Percentiles rank a stretch among this genome's conserved stretches.
These are phyloP conservation scores for Curvularia lunata DNA, from an alignment of 2,329 filamentous ascomycete species.

Conservation along the genomic window DNA sequence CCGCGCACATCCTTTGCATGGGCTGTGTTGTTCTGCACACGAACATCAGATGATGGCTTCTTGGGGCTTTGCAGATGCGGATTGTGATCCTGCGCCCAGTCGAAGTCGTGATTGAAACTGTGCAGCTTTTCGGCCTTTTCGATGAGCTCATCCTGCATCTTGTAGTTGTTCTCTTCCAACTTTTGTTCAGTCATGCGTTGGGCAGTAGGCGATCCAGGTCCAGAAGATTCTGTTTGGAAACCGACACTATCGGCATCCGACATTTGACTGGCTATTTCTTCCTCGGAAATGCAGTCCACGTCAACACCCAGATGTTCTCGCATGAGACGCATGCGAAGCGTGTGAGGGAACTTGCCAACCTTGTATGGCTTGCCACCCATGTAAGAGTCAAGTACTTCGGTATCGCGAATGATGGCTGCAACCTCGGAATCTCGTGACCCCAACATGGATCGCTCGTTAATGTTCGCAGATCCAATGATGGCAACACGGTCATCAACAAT, in stretches of 20 bases:
- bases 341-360: constrained; percentile 91
- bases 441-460: constrained; percentile 96
- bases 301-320: constrained; percentile 95
- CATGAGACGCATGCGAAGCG: constrained; percentile 91
- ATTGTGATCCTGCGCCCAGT: constrained; percentile 65
- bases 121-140: constrained; percentile 62
- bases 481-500: constrained; percentile 92
- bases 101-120: constrained; percentile 79
- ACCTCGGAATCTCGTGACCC: constrained; percentile 91
- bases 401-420: constrained; percentile 88
- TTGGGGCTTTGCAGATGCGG: constrained; percentile 62
- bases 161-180: constrained; percentile 49
- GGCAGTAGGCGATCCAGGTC: constrained; percentile 41
- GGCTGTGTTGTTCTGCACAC: constrained; percentile 65
- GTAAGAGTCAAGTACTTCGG: constrained; percentile 86
- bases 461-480: constrained; percentile 96
- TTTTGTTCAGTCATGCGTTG: constrained; percentile 49
- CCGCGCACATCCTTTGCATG: constrained; percentile 81
- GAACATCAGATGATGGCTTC: constrained; percentile 62
- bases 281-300: constrained; percentile 75
- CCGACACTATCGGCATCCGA: constrained; percentile 72
- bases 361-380: constrained; percentile 91
- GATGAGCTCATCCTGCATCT: constrained; percentile 63
- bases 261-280: constrained; percentile 44
- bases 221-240: constrained; percentile 46